Base-by-base conservation (phyloP, 352 stramenopile genomes). In the Phytophthora foliorum region DNA sequence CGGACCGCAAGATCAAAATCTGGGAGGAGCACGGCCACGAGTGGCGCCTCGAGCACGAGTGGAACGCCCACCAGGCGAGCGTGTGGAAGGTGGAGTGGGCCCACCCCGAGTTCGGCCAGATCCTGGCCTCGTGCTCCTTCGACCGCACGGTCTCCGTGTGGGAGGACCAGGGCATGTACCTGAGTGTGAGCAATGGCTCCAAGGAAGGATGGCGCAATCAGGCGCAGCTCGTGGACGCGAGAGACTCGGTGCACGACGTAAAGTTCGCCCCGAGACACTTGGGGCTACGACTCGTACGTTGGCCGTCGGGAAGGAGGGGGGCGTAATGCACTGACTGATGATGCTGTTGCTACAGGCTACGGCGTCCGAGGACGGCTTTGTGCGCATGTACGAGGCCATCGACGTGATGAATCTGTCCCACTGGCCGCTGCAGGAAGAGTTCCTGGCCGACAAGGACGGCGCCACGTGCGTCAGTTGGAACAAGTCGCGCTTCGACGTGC, bases 391-490 rank as follows among this genome's bases (percentile, higher is more conserved):
- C 78, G 94, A 98, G 77, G 94, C 93, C 17, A 91, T 98, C 25
- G 95, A 99, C 74, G 88, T 97, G 36, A 98, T 98, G 91, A 98
- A 99, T 73, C 65, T 99, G 48, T 92, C 93, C 27, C 90, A 99
- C 72, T 99, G 96, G 96, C 91, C 94, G 32, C 69, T 98, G 52
- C 88, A 94, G 64, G 88, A 96, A 42, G 85, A 94, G 56, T 95
- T 95, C 45, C 56, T 95, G 22, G 87, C 88, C 27, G 87, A 94
- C 69, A 90, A 90, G 61, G 81, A 91, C 51, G 92, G 91, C 54
- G 92, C 92, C 16, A 97, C 93, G 24, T 98, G 90, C 68, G 87
- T 99, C n/a, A n/a, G 38, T 98, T 99, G 95, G 97, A 98, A 97
- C 72, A 88, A 92, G 44, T 97, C 90, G 52, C 87, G 95, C 38